A percentile compares a stretch with the other conserved stretches of the same genome.
Evolutionary conservation across 257 asterid genomes (phyloP).

Genomic region (Catharanthus roseus): DNA sequence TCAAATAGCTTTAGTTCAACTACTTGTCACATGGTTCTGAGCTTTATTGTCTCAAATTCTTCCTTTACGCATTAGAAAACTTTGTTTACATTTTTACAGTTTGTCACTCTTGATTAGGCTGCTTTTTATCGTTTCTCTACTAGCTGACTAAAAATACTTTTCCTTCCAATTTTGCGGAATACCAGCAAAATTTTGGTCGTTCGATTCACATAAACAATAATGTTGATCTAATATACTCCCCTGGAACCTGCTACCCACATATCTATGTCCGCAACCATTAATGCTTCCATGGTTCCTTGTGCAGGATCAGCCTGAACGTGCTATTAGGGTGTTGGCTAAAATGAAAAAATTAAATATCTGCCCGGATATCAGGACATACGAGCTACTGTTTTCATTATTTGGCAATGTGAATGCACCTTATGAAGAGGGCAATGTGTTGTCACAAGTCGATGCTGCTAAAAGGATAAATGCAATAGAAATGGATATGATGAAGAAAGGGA

Average conservation of each 20-base stretch:
- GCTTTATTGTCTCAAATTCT: background rate
- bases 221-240: background rate
- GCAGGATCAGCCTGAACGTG: conserved; percentile 86
- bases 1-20: background rate
- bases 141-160: background rate
- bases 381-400: conserved; percentile 64
- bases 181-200: background rate
- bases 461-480: conserved; percentile 71
- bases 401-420: conserved; percentile 76
- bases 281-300: conserved; percentile 22
- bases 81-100: conserved; percentile 2
- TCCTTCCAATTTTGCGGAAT: background rate
- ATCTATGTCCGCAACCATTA: background rate
- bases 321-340: conserved; percentile 50
- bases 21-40: background rate
- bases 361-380: conserved; percentile 75
- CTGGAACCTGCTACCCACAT: background rate
- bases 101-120: conserved; percentile 1
- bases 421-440: conserved; percentile 49
- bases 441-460: conserved; percentile 62
- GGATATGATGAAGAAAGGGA: conserved; percentile 75
- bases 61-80: background rate
- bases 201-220: background rate
- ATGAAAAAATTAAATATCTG: conserved; percentile 47
- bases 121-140: background rate